These are phyloP conservation scores for Ormosia emarginata DNA, from an alignment of 306 rosid species.

Conservation along the genomic window DNA sequence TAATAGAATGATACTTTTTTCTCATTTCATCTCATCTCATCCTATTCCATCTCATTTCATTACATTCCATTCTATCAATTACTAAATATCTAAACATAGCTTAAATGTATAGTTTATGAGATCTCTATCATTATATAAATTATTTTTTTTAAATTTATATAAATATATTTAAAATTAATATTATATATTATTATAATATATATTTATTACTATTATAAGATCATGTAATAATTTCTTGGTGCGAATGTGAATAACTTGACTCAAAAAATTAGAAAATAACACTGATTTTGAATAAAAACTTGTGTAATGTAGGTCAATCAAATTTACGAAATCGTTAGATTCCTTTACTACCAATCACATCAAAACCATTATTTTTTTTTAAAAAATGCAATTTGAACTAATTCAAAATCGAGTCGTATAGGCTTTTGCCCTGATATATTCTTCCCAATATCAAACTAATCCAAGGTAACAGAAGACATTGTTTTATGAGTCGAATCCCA, in stretches of 20 bases:
- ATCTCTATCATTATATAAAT: too few relatives aligned
- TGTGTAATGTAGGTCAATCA: background rate
- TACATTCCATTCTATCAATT: too few relatives aligned
- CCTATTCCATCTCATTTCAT: too few relatives aligned
- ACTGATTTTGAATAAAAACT: background rate
- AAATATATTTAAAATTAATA: too few relatives aligned
- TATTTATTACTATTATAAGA: too few relatives aligned
- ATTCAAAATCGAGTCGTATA: background rate
- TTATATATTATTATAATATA: too few relatives aligned
- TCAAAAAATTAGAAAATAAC: background rate
- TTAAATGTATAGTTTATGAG: too few relatives aligned
- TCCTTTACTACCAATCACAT: background rate
- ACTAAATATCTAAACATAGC: too few relatives aligned
- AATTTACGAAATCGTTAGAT: background rate
- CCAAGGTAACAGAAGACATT: background rate
- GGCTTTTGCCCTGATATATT: background rate
- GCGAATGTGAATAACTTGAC: background rate
- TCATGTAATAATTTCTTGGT: too few relatives aligned
- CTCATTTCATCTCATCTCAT: too few relatives aligned
- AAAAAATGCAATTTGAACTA: background rate
- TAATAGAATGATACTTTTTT: too few relatives aligned
- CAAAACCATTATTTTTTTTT: background rate
- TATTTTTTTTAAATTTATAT: too few relatives aligned
- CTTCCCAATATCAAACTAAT: background rate
- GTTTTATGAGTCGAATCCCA: background rate